Evolutionary conservation across 352 stramenopile genomes (phyloP).

Genomic region (Thalassiosira hispida): DNA sequence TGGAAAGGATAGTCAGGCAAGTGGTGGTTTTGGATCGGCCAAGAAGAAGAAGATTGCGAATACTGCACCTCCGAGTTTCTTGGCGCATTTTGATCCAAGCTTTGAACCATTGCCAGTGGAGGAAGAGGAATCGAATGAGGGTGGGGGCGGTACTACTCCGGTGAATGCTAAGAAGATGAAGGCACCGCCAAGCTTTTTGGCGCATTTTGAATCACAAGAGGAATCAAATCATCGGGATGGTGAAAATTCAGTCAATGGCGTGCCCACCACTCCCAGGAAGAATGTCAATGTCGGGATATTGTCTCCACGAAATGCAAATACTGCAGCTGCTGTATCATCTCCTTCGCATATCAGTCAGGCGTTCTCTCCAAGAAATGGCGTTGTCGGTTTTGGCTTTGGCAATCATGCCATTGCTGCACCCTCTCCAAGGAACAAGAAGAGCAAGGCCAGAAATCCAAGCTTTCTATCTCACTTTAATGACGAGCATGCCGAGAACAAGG

Average conservation of each 20-base stretch:
- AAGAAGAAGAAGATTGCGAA: not conserved
- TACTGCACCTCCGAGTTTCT: no score
- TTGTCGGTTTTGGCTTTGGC: not conserved
- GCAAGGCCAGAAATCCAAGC: not conserved
- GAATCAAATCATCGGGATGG: not conserved
- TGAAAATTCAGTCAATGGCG: conserved; percentile 16
- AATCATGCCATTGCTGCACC: not conserved
- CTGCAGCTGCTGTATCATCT: no score
- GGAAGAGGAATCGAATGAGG: not conserved
- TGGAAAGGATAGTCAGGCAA: not conserved
- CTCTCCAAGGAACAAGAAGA: not conserved
- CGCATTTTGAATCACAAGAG: conserved; percentile 14
- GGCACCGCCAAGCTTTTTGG: conserved; percentile 17
- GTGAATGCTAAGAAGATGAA: not conserved
- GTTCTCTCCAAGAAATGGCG: conserved; percentile 2
- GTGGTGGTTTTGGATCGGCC: not conserved
- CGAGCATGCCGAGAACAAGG: no score
- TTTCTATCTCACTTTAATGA: no score
- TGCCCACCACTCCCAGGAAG: not conserved
- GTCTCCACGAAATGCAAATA: no score
- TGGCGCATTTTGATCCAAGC: not conserved
- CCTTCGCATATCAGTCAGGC: not conserved
- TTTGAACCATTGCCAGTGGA: not conserved
- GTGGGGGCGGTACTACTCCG: not conserved
- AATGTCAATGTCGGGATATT: not conserved